Percentiles rank a stretch among this genome's conserved stretches.
Conservation (phyloP, 495 filamentous ascomycete species). For the Penicillium dipodomyicola region DNA sequence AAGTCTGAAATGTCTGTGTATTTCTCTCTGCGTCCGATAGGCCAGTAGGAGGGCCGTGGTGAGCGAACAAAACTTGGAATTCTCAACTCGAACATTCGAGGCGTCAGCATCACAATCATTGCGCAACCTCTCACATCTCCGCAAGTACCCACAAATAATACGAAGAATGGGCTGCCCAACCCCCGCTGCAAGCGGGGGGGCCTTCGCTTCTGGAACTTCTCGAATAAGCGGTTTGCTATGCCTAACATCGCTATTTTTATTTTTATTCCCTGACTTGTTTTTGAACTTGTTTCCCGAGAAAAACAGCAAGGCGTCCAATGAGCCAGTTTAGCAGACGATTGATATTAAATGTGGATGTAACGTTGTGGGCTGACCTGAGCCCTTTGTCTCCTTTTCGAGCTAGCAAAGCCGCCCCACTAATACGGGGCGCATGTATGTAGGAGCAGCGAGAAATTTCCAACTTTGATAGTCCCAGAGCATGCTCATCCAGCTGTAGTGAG, state of each 20-base stretch:
- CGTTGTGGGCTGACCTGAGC: neutral
- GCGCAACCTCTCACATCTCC: too few species aligned
- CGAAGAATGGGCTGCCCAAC: neutral
- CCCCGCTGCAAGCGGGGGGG: neutral
- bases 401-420: neutral
- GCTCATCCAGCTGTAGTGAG: neutral
- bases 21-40: too few species aligned
- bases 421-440: neutral
- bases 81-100: too few species aligned
- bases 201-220: neutral
- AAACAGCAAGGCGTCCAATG: neutral
- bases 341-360: neutral
- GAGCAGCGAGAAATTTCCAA: neutral
- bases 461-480: neutral
- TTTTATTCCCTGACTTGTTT: neutral
- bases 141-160: neutral
- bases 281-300: neutral
- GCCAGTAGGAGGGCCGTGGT: too few species aligned
- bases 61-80: too few species aligned
- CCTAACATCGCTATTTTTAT: neutral
- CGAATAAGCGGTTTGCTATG: neutral
- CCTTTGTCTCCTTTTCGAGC: neutral
- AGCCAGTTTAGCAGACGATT: neutral
- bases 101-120: too few species aligned
- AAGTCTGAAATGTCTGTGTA: conserved; percentile 22